These are phyloP conservation scores for Millerago galiae DNA, from an alignment of 805 yeast species.

Conservation along the genomic window DNA sequence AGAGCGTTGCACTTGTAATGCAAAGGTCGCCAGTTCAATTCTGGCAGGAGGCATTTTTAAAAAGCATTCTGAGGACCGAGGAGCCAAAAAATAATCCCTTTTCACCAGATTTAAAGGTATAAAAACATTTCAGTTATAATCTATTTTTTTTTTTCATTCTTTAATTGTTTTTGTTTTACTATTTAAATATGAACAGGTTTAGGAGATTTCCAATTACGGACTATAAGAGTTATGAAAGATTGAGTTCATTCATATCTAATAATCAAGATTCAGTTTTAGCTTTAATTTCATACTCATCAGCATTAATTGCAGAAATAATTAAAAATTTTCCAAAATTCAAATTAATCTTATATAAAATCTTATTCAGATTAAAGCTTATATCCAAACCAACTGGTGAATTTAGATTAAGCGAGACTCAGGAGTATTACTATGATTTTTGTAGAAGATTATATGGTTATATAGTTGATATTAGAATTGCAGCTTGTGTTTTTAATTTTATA, in stretches of 20 bases:
- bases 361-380: conserved; percentile 6
- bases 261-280: conserved; percentile 11
- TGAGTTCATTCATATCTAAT: conserved; percentile 3
- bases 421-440: conserved; percentile 1
- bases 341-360: background rate
- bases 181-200: background rate
- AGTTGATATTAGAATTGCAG: conserved; percentile 13
- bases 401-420: conserved; percentile 2
- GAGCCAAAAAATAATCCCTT: background rate
- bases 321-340: conserved; percentile 10
- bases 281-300: conserved; percentile 8
- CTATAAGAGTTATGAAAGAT: conserved; percentile 4
- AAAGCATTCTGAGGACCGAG: background rate
- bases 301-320: conserved; percentile 9
- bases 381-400: background rate
- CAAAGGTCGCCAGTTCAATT: conserved; percentile 95
- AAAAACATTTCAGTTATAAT: background rate
- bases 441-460: conserved; percentile 12
- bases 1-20: conserved; percentile 99
- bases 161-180: background rate
- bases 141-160: background rate
- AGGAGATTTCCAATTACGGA: conserved; percentile 1
- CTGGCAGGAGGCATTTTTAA: conserved; percentile 66
- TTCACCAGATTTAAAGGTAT: background rate
- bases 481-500: conserved; percentile 9